Base-by-base conservation (phyloP, 2,329 filamentous ascomycete genomes). In the Paracorniculantispora psalliotae region DNA sequence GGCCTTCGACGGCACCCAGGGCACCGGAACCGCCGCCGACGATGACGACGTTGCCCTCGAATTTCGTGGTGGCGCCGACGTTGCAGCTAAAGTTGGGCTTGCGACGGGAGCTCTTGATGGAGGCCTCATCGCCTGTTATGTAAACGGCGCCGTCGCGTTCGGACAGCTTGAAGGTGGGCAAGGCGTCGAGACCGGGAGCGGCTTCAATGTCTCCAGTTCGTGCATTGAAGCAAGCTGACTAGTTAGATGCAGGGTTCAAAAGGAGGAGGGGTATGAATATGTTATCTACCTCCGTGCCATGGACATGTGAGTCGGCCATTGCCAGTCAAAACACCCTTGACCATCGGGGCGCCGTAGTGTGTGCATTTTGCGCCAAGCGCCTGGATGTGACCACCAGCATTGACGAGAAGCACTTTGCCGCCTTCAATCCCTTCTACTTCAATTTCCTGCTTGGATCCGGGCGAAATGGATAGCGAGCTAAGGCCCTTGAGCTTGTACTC, bases 141-240 rank as follows among this genome's bases (percentile, higher is more conserved):
- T 92, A 97, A 2, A 97, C 86, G 5, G 83, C 88, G 33, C 91
- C 92, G 66, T 94, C 85, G 68, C 88, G 92, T 72, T 96, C 87
- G 33, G 85, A 77, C 33, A 97, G 79, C 56, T 91, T 86, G 77
- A 96, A 99, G 53, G 88, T 87, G 48, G 89, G 83, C 26, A 99
- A 78, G n/a, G 90, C 82, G 68, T 97, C 91, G 26, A 96, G 83
- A 2, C 91, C 94, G 0, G 94, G 94, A 0, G 93, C 92, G 69
- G 97, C 91, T 75, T 99, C 94, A 61, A 97, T 90, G 67, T 99
- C 94, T 56, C 94, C 94, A 6, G 89, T 96, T 59, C 83, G 82
- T 63, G 91, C 85, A 63, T 91, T 94, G 77, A 97, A 99, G 79
- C 94, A 99, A 59, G 94, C 94, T 92, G 63, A 10, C 12, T 30